These are phyloP conservation scores for Porphyrellus cyaneotinctus DNA, from an alignment of 768 basidiomycete genomes.

Conservation along the genomic window DNA sequence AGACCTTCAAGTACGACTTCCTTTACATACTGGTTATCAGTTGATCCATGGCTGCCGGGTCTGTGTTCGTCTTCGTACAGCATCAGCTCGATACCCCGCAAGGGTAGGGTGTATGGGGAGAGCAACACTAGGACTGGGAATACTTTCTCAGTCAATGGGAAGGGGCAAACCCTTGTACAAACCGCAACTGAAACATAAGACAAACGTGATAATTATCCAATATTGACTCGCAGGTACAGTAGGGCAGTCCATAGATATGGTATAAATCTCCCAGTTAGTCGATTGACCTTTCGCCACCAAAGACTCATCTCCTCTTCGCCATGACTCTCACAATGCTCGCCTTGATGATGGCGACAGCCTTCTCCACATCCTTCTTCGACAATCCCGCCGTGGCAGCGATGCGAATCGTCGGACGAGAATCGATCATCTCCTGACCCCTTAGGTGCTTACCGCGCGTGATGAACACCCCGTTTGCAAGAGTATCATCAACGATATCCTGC, in stretches of 20 bases:
- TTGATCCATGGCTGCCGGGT: too few relatives aligned
- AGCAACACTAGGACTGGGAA: too few relatives aligned
- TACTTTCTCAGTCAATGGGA: too few relatives aligned
- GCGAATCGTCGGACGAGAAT: conserved; percentile 79
- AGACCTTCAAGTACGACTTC: too few relatives aligned
- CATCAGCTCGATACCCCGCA: too few relatives aligned
- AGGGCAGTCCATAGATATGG: conserved; percentile 26
- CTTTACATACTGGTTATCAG: too few relatives aligned
- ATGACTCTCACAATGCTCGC: conserved; percentile 71
- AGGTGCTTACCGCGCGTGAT: conserved; percentile 81
- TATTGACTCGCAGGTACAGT: conserved; percentile 12
- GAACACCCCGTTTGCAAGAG: conserved; percentile 74
- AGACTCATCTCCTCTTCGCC: conserved; percentile 46
- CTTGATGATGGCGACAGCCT: conserved; percentile 74
- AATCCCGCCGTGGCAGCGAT: conserved; percentile 77
- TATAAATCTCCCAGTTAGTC: conserved; percentile 31
- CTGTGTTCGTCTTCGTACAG: too few relatives aligned
- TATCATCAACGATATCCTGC: conserved; percentile 92
- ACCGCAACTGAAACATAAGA: too few relatives aligned
- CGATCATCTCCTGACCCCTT: conserved; percentile 77
- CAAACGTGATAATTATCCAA: too few relatives aligned
- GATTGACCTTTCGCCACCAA: too few relatives aligned
- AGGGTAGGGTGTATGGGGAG: too few relatives aligned
- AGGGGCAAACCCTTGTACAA: too few relatives aligned
- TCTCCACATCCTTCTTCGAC: conserved; percentile 88